Evolutionary conservation across 345 rosid genomes (phyloP).

Genomic region (Rhodamnia argentea): DNA sequence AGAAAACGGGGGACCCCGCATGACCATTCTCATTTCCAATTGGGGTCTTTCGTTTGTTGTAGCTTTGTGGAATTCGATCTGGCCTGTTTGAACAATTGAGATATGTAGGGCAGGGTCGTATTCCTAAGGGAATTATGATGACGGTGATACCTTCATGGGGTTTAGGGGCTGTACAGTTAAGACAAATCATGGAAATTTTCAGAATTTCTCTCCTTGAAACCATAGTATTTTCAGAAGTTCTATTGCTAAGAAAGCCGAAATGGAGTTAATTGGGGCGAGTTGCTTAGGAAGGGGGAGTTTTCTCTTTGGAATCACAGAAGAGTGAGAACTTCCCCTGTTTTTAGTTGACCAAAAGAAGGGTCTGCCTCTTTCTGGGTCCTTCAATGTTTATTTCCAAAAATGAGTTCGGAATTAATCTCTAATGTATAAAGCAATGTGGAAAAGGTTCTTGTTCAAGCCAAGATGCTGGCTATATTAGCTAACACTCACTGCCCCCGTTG

Average conservation of each 20-base stretch:
- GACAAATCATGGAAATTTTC: not conserved
- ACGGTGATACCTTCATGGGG: not conserved
- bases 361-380: not conserved
- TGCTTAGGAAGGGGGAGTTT: not conserved
- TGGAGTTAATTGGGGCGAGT: not conserved
- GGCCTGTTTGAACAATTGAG: not conserved
- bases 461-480: not conserved
- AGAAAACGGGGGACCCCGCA: not conserved
- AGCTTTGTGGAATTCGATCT: not conserved
- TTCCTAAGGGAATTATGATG: not conserved
- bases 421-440: not conserved
- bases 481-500: not conserved
- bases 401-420: not conserved
- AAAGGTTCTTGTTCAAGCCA: not conserved
- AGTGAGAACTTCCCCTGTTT: not conserved
- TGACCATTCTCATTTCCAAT: not conserved
- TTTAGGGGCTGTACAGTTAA: not conserved
- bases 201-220: not conserved
- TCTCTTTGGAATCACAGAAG: not conserved
- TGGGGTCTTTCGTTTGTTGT: not conserved
- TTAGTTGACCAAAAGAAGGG: not conserved
- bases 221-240: not conserved
- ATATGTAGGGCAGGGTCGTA: not conserved
- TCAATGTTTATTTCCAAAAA: not conserved
- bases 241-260: not conserved